Base-by-base conservation (phyloP, 345 rosid species). In the Melastoma malabathricum region DNA sequence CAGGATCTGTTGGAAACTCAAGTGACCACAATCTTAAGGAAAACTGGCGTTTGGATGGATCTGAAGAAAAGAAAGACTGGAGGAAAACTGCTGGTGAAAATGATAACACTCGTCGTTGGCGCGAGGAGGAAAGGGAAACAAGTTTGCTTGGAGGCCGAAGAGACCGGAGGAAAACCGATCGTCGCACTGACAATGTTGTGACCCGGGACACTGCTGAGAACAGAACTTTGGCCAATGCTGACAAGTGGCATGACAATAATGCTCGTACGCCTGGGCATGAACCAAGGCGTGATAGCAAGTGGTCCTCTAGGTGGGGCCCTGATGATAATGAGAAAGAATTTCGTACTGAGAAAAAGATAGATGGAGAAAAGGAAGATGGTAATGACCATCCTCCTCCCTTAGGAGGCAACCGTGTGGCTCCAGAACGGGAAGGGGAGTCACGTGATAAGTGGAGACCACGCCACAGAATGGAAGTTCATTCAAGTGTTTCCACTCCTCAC, bases 281-380 rank as follows among this genome's bases (percentile, higher is more conserved):
- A 64, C 38, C 92, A 43, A 77, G 93, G 9, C 76, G 98, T 43
- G 97, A 92, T 63, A 75, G 66, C 72, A 92, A 92, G 62, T 92
- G 97, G 98, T 77, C 95, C 19, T 82, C 95, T n/a, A 77, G 97
- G 51, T 92, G 97, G 98, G 97, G 98, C 64, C 94, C 97, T 59
- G 96, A 87, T 18, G 98, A 82, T 50, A 87, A 77, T 65, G 98
- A 82, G 52, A 92, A 75, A 64, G 95, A 84, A 46, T 58, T 77
- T 29, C 84, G 78, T 29, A 54, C 18, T 47, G 95, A 82, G 63
- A 87, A 82, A 70, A 82, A 61, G 72, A 56, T 74, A 50, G 86
- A 83, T 50, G 64, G 18, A 41, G 84, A 70, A 58, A 75, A 79
- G 66, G 94, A 86, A 55, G 93, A 76, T 58, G 44, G 49, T 62